Base-by-base conservation (phyloP, 306 rosid species). In the Castanea mollissima region DNA sequence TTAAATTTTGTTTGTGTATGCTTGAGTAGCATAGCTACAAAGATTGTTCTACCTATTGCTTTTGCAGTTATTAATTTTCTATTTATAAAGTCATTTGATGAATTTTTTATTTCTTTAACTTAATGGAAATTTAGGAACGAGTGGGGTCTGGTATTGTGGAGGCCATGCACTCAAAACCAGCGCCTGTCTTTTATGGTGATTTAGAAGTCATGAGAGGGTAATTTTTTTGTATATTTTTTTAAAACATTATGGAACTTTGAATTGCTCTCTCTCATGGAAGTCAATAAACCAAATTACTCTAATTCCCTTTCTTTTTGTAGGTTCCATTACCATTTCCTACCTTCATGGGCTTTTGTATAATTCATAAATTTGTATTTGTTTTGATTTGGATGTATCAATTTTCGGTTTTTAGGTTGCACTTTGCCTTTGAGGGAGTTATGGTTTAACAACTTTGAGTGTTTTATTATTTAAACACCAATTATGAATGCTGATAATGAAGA, bases 151-250 rank as follows among this genome's bases (percentile, higher is more conserved):
- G 83, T 71, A 78, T 62, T 82, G 98, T 93, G 90, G 99, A 90
- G 89, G 96, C 93, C 55, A 96, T 93, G 99, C 80, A 89, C 0
- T 89, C 98, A 69, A 83, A 77, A 74, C 86, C 94, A 0, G 94
- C 96, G 4, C 91, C 94, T 0, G 87, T 91, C 5, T 96, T 93
- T 85, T 90, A 95, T 29, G 98, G 99, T 19, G 93, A 95, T 86
- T 96, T 77, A 92, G 94, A 85, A 90, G 94, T 83, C 98, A 93
- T 23, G 91, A 91, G 82, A 90, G 99, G 93, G 99, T 95, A 85
- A 56, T 74, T 68, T 5, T 20, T 32, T 55, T 65, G 44, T 21
- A 14, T 9, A 3, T 16, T 69, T 79, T 44, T 57, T 20, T 16
- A 52, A 60, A 34, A 5, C 56, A 44, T 31, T 32, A 35, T 80